Evolutionary conservation across 2,329 filamentous ascomycete species (phyloP).

Genomic region (Aspergillus vadensis): DNA sequence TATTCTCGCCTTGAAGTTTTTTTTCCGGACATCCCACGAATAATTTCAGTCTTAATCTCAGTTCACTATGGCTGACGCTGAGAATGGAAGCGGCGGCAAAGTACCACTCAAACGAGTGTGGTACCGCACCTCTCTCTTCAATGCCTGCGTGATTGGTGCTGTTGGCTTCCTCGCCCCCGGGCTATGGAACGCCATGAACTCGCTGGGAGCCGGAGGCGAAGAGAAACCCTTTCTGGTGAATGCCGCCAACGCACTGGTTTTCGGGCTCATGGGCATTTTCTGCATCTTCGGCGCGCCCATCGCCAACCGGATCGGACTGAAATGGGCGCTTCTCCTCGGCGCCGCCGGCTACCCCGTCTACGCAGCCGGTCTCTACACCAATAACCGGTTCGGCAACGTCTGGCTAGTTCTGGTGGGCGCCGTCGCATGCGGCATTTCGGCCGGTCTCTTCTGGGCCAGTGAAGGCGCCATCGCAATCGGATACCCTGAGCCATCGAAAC

Average conservation of each 20-base stretch:
- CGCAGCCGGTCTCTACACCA: constrained; percentile 48
- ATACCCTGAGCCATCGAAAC: constrained; percentile 51
- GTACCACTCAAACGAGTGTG: constrained; percentile 33
- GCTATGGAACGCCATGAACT: constrained; percentile 60
- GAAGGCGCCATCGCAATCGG: constrained; percentile 55
- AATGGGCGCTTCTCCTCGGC: constrained; percentile 47
- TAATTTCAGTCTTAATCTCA: background rate
- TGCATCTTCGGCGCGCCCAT: constrained; percentile 54
- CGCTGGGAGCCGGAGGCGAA: constrained; percentile 55
- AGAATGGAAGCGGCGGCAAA: background rate
- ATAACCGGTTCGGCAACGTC: constrained; percentile 48
- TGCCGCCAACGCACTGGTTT: constrained; percentile 55
- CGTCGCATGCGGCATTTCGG: constrained; percentile 51
- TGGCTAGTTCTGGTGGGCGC: constrained; percentile 56
- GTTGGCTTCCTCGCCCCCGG: constrained; percentile 52
- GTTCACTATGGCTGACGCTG: background rate
- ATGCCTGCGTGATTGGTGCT: constrained; percentile 55
- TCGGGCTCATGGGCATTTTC: constrained; percentile 36
- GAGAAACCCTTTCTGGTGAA: constrained; percentile 56
- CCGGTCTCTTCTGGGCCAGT: constrained; percentile 55
- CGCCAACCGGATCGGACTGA: constrained; percentile 53
- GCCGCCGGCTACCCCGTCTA: constrained; percentile 54
- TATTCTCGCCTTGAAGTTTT: background rate
- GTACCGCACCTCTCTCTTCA: constrained; percentile 57
- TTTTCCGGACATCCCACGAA: background rate